Conservation (phyloP, 495 filamentous ascomycete genomes). For the Xylaria venustula region DNA sequence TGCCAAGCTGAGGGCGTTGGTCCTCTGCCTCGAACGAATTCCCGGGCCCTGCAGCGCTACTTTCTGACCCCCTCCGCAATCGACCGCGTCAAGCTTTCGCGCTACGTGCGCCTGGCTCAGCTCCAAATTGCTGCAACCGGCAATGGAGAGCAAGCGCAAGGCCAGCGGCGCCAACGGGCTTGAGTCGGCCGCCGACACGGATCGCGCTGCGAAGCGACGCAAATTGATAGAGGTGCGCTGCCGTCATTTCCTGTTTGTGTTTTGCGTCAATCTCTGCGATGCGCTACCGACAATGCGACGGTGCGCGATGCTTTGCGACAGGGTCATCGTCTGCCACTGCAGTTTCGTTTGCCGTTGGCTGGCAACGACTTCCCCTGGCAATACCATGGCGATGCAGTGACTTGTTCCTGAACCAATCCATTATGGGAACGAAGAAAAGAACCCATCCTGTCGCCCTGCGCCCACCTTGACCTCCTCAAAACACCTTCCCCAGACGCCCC, state of each 20-base stretch:
- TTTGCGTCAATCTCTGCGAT: not conserved
- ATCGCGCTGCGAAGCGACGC: slow-evolving; percentile 57
- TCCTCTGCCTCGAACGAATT: not conserved
- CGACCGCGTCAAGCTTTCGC: slow-evolving; percentile 16
- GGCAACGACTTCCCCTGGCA: not conserved
- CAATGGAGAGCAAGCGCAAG: slow-evolving; percentile 72
- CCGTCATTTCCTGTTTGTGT: slow-evolving; percentile 14
- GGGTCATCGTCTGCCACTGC: not conserved
- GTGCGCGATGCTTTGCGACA: slow-evolving; percentile 14
- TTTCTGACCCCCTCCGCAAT: slow-evolving; percentile 4
- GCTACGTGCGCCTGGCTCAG: slow-evolving; percentile 14
- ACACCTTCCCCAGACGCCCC: not conserved
- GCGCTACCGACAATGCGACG: not conserved
- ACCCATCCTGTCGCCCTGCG: slow-evolving; percentile 16
- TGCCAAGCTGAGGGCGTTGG: not conserved
- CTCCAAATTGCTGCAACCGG: slow-evolving; percentile 12
- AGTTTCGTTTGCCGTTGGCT: not conserved
- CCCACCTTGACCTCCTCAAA: not conserved
- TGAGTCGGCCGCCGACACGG: slow-evolving; percentile 37
- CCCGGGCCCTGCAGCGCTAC: slow-evolving; percentile 1
- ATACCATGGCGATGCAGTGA: slow-evolving; percentile 1
- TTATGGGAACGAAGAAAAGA: not conserved
- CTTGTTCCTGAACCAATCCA: not conserved
- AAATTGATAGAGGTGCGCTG: slow-evolving; percentile 30
- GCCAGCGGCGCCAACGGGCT: slow-evolving; percentile 41